Conservation (phyloP, 2,329 filamentous ascomycete genomes). For the Penicillium vulpinum region DNA sequence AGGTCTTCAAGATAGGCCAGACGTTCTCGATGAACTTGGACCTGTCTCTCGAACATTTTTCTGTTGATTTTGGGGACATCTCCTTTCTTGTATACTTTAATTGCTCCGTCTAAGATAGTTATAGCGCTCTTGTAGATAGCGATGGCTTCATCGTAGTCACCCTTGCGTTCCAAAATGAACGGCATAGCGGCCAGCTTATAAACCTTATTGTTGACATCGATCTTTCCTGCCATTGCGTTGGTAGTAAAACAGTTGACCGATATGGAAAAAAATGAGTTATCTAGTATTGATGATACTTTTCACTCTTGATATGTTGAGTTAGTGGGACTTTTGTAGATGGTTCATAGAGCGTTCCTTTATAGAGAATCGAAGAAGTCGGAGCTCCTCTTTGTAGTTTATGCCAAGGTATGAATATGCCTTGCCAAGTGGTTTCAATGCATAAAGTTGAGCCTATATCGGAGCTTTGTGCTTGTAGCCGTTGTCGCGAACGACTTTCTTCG, state of each 20-base stretch:
- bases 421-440: neutral
- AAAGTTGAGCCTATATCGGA: neutral
- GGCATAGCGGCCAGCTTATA: slow-evolving; percentile 6
- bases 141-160: slow-evolving; percentile 17
- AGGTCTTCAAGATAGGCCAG: slow-evolving; percentile 14
- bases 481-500: neutral
- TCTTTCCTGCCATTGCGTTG: neutral
- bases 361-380: neutral
- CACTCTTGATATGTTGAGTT: neutral
- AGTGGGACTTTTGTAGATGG: neutral
- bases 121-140: slow-evolving; percentile 11
- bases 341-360: neutral
- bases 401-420: slow-evolving; percentile 4
- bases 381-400: neutral
- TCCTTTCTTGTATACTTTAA: slow-evolving; percentile 14
- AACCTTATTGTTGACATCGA: slow-evolving; percentile 3
- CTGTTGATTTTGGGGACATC: slow-evolving; percentile 14
- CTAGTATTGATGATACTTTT: neutral
- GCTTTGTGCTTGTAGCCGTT: neutral
- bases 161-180: slow-evolving; percentile 13
- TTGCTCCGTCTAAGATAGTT: slow-evolving; percentile 1
- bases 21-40: slow-evolving; percentile 15
- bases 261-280: neutral
- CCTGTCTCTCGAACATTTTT: slow-evolving; percentile 22
- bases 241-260: too few species aligned